These are phyloP conservation scores for Saturnispora galanensis DNA, from an alignment of 805 yeast genomes.

Conservation along the genomic window DNA sequence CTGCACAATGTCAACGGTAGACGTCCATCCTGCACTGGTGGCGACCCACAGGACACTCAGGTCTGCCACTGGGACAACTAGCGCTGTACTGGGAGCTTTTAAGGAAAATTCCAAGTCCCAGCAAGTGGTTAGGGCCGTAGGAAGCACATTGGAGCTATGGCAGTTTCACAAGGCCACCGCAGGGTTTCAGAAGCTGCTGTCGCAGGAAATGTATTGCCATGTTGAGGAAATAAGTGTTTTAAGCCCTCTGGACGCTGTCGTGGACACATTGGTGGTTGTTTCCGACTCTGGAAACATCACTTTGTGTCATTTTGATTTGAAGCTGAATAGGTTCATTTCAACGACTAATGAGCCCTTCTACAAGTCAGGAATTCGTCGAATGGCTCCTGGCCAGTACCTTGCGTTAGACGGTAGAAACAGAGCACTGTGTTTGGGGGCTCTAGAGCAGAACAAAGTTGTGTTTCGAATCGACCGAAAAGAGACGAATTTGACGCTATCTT, in stretches of 20 bases:
- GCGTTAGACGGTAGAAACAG: conserved; percentile 64
- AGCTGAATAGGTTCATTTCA: conserved; percentile 26
- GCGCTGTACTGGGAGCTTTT: conserved; percentile 62
- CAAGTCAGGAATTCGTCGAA: conserved; percentile 65
- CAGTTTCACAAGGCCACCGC: conserved; percentile 48
- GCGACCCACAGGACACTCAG: conserved; percentile 68
- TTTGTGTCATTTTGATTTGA: conserved; percentile 28
- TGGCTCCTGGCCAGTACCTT: conserved; percentile 66
- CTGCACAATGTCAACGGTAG: conserved; percentile 8
- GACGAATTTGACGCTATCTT: conserved; percentile 41
- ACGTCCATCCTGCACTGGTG: conserved; percentile 29
- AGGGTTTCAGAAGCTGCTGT: conserved; percentile 32
- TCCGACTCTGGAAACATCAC: conserved; percentile 75
- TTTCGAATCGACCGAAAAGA: conserved; percentile 34
- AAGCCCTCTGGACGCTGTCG: conserved; percentile 40
- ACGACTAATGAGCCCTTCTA: conserved; percentile 55
- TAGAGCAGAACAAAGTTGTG: conserved; percentile 66
- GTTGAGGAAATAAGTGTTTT: conserved; percentile 45
- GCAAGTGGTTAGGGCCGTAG: conserved; percentile 50
- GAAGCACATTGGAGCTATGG: conserved; percentile 45
- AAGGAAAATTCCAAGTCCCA: conserved; percentile 44
- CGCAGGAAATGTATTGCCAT: conserved; percentile 46
- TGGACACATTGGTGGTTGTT: conserved; percentile 54
- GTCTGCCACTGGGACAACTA: conserved; percentile 42
- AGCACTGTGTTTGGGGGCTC: conserved; percentile 58